These are phyloP conservation scores for Fonsecaea monophora DNA, from an alignment of 2,329 filamentous ascomycete species.

Conservation along the genomic window DNA sequence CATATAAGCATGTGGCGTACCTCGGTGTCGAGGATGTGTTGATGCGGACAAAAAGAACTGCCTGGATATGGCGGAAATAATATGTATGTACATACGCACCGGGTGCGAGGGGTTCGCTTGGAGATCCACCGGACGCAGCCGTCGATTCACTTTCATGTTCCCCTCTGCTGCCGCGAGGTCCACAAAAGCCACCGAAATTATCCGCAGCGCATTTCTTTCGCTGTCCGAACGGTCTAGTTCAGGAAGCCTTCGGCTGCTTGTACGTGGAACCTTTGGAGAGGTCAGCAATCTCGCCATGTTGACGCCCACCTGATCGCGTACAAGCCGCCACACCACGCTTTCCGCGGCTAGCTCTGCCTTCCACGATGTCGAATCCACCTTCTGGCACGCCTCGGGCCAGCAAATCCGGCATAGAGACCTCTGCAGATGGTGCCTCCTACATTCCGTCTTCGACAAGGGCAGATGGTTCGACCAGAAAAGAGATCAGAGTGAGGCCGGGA, in stretches of 20 bases:
- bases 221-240: not conserved
- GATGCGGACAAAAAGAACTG: too few relatives aligned
- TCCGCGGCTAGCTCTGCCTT: not conserved
- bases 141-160: not conserved
- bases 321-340: not conserved
- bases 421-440: constrained; percentile 80
- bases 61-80: too few relatives aligned
- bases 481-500: constrained; percentile 91
- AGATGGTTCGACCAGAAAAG: constrained; percentile 89
- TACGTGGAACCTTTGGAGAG: not conserved
- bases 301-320: not conserved
- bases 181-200: constrained; percentile 6
- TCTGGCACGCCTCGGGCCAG: constrained; percentile 27
- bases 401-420: constrained; percentile 75
- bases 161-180: not conserved
- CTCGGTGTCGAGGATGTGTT: too few relatives aligned
- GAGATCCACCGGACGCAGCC: not conserved
- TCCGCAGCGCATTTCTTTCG: constrained; percentile 1
- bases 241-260: not conserved
- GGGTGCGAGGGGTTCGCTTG: not conserved
- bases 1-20: too few relatives aligned
- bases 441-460: constrained; percentile 87
- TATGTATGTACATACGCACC: not conserved
- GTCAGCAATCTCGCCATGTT: not conserved
- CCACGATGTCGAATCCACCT: not conserved